Conservation (phyloP, 176 grass and related monocot genomes). For the Ensete ventricosum region DNA sequence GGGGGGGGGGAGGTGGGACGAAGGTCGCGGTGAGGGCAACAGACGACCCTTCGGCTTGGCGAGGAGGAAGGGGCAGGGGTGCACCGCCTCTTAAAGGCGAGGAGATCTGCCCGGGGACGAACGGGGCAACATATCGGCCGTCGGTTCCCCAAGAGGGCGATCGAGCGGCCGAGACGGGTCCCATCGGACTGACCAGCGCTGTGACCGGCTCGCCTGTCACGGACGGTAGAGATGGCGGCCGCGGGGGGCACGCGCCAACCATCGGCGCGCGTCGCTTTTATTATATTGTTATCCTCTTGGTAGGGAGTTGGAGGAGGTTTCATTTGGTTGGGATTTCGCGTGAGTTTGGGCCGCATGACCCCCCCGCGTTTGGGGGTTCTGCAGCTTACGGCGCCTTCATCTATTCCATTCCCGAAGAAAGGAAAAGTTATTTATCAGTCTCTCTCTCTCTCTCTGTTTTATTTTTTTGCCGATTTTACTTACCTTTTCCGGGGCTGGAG, state of each 20-base stretch:
- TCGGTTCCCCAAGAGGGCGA: background rate
- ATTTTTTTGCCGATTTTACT: background rate
- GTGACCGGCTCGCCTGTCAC: slow-evolving; percentile 3
- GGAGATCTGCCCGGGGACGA: slow-evolving; percentile 3
- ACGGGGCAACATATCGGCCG: background rate
- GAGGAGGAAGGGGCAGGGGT: background rate
- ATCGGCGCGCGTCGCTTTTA: background rate
- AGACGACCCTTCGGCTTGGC: background rate
- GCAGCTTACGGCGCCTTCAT: background rate
- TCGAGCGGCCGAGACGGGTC: background rate
- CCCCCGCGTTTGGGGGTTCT: background rate
- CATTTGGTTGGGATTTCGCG: background rate
- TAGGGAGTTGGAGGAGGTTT: background rate
- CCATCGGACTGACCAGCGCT: background rate
- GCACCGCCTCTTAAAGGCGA: slow-evolving; percentile 8
- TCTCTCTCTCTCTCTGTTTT: background rate
- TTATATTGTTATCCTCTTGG: no score
- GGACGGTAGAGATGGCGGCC: background rate
- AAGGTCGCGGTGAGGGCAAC: background rate
- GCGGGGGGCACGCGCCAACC: background rate
- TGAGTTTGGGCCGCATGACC: background rate
- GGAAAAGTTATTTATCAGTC: background rate
- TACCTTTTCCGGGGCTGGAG: background rate
- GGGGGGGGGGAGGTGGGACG: background rate
- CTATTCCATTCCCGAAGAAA: background rate